These are phyloP conservation scores for Fusarium sp. DNA, from an alignment of 2,329 filamentous ascomycete species.

Conservation along the genomic window DNA sequence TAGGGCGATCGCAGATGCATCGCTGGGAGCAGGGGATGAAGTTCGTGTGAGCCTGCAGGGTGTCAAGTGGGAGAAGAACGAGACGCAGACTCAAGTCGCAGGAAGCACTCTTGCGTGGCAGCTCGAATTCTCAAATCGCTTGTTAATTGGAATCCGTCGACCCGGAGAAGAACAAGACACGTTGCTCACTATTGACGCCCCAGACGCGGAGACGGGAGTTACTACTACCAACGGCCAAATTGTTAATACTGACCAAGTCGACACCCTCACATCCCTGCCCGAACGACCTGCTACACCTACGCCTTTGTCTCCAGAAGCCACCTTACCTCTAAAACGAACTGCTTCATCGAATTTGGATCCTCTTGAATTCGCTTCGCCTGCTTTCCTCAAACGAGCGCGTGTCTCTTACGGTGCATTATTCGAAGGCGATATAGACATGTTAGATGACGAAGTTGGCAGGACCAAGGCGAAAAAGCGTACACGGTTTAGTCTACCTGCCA, in stretches of 20 bases:
- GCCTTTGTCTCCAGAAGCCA: conserved; percentile 27
- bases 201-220: conserved; percentile 28
- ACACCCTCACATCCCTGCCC: conserved; percentile 7
- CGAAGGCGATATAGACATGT: conserved; percentile 71
- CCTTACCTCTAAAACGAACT: conserved; percentile 46
- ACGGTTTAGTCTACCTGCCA: conserved; percentile 72
- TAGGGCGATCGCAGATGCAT: conserved; percentile 71
- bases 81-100: conserved; percentile 56
- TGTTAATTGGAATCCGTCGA: conserved; percentile 55
- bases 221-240: conserved; percentile 28
- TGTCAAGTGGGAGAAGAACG: conserved; percentile 69
- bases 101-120: conserved; percentile 67
- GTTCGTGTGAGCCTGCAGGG: conserved; percentile 75
- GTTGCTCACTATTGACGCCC: conserved; percentile 61
- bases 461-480: conserved; percentile 68
- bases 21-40: conserved; percentile 81
- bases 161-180: conserved; percentile 59
- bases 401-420: conserved; percentile 75
- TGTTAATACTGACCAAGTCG: neutral
- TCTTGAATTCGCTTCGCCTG: conserved; percentile 77
- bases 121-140: conserved; percentile 61
- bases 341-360: conserved; percentile 50
- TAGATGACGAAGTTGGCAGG: conserved; percentile 67
- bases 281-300: conserved; percentile 29
- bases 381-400: conserved; percentile 77